Evolutionary conservation across 2,329 filamentous ascomycete genomes (phyloP), one percentile per base, ranked within the genome.

Genomic region (Trichoderma polysporum): DNA sequence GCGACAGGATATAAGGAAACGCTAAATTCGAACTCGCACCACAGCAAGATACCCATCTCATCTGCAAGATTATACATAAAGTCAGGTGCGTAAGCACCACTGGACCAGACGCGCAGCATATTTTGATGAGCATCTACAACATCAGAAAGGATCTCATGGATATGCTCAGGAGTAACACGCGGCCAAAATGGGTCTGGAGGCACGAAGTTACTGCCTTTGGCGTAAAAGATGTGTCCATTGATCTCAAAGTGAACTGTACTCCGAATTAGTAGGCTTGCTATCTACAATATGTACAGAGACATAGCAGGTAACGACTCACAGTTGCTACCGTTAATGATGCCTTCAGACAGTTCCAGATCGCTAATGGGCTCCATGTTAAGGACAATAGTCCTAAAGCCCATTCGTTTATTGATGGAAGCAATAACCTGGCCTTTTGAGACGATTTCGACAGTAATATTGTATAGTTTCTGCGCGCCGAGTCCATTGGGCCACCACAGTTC

Each of bases 351-450:
- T 19, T 61, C 41, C 17, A 50, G 7, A 2, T 61, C 31, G 41
- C 41, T 61, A 17, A 61, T 61, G 10, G 58, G 58, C 17, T 61
- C 58, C 58, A 61, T 61, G 9, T 61, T 61, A 13, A 61, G 58
- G 8, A 61, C 58, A 3, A 61, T 50, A 5, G 58, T 61, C 13
- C 58, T 49, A 5, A 61, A 61, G 1, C 58, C 58, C 58, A 61
- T 61, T 25, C 41, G 45, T 41, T 61, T 61, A 6, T 27, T 61
- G 45, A 61, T 41, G 15, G 45, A 37, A 2, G 58, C 58, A 50
- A 61, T 61, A 4, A 13, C 9, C 27, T 61, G 13, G 13, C 17
- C 5, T 4, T 50, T 27, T 19, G 19, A 50, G 10, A 50, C 37
- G 8, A 61, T 19, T 12, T 61, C 58, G 12, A 61, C 45, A 4